Evolutionary conservation across 768 basidiomycete species (phyloP).

Genomic region (Mycena olivaceomarginata): DNA sequence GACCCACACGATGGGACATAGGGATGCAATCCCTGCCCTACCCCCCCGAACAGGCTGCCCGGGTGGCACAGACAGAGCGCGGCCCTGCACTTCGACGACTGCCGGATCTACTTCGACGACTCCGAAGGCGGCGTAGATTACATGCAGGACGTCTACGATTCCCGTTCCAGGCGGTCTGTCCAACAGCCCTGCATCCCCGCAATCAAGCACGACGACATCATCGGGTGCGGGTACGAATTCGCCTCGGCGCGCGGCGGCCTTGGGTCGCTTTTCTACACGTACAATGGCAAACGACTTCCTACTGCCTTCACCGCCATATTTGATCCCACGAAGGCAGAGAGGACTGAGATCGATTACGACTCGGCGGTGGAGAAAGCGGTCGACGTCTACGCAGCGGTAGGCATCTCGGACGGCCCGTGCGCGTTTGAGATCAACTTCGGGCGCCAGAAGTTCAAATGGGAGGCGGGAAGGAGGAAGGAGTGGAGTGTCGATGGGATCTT

Average conservation of each 20-base stretch:
- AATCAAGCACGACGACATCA: constrained; percentile 14
- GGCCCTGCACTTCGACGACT: constrained; percentile 40
- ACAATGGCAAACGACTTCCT: constrained; percentile 34
- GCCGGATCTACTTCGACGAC: constrained; percentile 37
- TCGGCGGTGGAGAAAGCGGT: neutral
- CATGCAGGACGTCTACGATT: neutral
- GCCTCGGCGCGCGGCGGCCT: neutral
- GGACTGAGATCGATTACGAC: too few species aligned
- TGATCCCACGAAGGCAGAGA: constrained; percentile 6
- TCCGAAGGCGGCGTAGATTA: constrained; percentile 39
- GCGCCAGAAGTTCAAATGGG: constrained; percentile 23
- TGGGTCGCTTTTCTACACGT: constrained; percentile 38
- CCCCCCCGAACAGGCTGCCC: constrained; percentile 37
- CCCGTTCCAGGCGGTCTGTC: neutral
- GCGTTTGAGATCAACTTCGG: constrained; percentile 38
- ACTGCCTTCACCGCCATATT: constrained; percentile 34
- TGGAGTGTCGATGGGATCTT: constrained; percentile 37
- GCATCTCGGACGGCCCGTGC: constrained; percentile 32
- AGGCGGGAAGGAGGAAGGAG: constrained; percentile 11
- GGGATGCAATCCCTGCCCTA: constrained; percentile 45
- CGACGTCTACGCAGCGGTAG: constrained; percentile 40
- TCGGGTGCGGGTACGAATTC: constrained; percentile 40
- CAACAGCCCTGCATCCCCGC: neutral
- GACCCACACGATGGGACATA: neutral
- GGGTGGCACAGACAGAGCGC: constrained; percentile 40